Evolutionary conservation across 257 asterid genomes (phyloP), one percentile per base, ranked within the genome.

Genomic region (Capsicum pubescens): DNA sequence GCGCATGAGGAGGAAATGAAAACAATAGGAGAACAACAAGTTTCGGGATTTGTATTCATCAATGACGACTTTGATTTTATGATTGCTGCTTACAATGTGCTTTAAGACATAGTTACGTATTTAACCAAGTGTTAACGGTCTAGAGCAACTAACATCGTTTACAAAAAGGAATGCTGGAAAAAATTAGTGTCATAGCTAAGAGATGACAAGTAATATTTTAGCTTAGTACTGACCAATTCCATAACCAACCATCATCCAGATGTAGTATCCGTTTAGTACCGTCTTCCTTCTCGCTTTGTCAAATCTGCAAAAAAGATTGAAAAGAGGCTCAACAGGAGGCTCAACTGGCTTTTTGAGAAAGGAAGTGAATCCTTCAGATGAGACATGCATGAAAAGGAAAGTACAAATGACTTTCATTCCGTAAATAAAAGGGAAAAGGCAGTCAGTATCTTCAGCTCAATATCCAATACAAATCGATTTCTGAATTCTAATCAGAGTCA

Each of bases 171-270:
- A 6, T 9, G 48, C 26, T 26, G 26, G 44, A 52, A 32, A 52
- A 26, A 77, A 14, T 56, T 54, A 76, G 81, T 1, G n/a, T 19
- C 13, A 61, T 21, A 21, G 61, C 81, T 74, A 50, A 74, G 21
- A 74, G 82, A 77, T 5, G 36, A 21, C 15, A 67, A 36, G 1
- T 54, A 52, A 54, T 54, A 54, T 15, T 52, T 54, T 66, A 60
- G 42, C 78, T 16, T 84, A 84, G 81, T 32, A 89, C 99, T 87
- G 85, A 97, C 99, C 99, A 87, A 89, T 85, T 84, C 97, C 98
- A 85, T 97, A 97, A 89, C 99, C 99, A 84, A 90, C 87, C 61
- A 91, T 77, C 93, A 97, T 78, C 97, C 97, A 97, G 61, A 94
- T 87, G 84, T 92, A 95, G 92, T 97, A 97, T 86, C 99, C 99